Evolutionary conservation across 495 filamentous ascomycete species (phyloP), one percentile per base, ranked within the genome.

Genomic region (Hypoxylon crocopeplum): DNA sequence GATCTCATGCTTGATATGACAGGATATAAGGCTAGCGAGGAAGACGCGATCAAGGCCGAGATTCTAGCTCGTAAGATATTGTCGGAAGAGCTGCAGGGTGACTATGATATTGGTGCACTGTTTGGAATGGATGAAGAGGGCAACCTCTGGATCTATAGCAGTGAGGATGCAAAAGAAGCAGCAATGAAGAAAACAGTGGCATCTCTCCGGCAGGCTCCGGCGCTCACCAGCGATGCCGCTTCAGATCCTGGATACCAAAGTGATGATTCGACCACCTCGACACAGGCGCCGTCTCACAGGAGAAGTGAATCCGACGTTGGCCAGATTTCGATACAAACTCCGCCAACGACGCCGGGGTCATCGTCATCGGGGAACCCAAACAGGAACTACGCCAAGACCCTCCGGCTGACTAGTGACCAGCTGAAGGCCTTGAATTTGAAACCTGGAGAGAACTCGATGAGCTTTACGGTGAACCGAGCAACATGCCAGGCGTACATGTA

Each of bases 1-100:
- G 95, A 98, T 72, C 76, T 98, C 27, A 98, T 97, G 93, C 75
- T 98, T 53, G 94, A 98, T 68, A 97, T 98, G 92, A 93, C 92
- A 2, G 91, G 91, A 0, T 97, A 96, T 68, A 98, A 97, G 68
- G 87, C 86, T 66, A 92, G 86, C 62, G 92, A 96, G 46, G 93
- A 96, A 63, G 92, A 98, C 66, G 88, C 92, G 10, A 76, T 97
- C 47, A 85, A 90, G 32, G 93, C 94, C 3, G 95, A 99, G 71
- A 84, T 95, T 17, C 81, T 98, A 54, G 95, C 94, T 4, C 87
- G 95, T n/a, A 95, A 92, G 67, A 92, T 99, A 21, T 82, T 98
- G n/a, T 83, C 90, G 0, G 92, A 98, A 67, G 95, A 98, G 71
- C 75, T 98, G 16, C 90, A 97, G 70, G 94, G 93, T 12, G 89